phyloP scores from a whole-genome alignment of 2,329 filamentous ascomycete species.

The Fusarium floridanum region DNA sequence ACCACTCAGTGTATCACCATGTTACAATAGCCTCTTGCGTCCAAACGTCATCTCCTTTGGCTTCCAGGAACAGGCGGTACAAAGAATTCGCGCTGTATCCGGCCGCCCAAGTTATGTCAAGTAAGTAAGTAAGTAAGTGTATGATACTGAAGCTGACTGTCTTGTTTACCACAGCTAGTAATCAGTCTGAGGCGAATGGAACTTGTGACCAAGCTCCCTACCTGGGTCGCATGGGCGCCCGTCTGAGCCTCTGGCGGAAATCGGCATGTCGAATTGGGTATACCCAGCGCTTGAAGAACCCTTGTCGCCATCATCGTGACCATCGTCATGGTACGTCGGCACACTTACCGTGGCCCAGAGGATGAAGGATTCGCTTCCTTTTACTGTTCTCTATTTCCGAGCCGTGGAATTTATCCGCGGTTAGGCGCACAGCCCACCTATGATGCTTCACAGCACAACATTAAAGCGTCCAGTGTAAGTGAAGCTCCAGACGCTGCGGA shows the following conservation, averaged over 20 bases:
- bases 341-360: background rate
- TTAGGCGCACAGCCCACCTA: background rate
- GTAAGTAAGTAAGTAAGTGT: background rate
- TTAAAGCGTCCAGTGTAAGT: background rate
- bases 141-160: constrained; percentile 12
- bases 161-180: constrained; percentile 29
- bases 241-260: constrained; percentile 6
- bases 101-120: background rate
- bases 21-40: constrained; percentile 5
- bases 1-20: constrained; percentile 5
- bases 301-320: background rate
- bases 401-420: background rate
- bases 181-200: constrained; percentile 22
- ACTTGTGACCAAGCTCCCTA: background rate
- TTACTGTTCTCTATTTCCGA: background rate
- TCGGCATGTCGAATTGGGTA: background rate
- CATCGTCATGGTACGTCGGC: background rate
- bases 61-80: constrained; percentile 15
- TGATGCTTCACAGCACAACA: background rate
- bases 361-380: background rate
- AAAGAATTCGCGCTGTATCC: constrained; percentile 7
- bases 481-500: background rate
- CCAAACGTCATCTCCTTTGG: constrained; percentile 1
- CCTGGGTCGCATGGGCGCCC: background rate
- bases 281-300: background rate